Evolutionary conservation across 2,329 filamentous ascomycete species (phyloP), one percentile per base, ranked within the genome.

Genomic region (Apiospora marii): DNA sequence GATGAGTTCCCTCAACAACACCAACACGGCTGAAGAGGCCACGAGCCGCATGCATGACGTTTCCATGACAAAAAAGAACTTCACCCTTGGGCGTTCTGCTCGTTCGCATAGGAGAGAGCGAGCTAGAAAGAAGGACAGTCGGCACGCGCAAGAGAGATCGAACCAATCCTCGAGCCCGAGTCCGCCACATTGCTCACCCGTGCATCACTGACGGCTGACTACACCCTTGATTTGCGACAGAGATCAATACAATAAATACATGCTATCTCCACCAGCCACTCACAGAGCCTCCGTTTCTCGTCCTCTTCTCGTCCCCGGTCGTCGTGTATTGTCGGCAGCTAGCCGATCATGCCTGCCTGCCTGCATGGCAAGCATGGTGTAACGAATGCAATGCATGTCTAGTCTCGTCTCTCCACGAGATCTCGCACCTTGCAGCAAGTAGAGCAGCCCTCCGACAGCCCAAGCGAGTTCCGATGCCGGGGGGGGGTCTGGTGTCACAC

Each of bases 1-100:
- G 58, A 64, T 41, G 19, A 64, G 34, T 64, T 41, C 58, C 41
- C 58, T 41, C 58, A 64, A 64, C 58, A 64, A 64, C 19, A 64
- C 58, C 58, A 41, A 64, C 19, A 64, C 58, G 58, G 58, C 58
- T 64, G 34, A 8, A n/a, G 41, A 41, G 30, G 3, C 58, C 34
- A 64, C 4, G 58, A 64, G 19, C 58, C 30, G 34, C 34, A 14
- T 41, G 30, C 19, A 64, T 64, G 58, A 64, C 34, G 58, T 64
- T 64, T 22, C 58, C 12, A 64, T 64, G 58, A 64, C 58, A 64
- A 41, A 41, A 41, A 41, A 6, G 8, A 41, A n/a, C 8, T 41
- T 24, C 34, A n/a, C 6, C 30, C 16, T 22, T 19, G 19, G 19
- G 19, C 7, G 19, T 19, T 41, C n/a, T 10, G 34, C 34, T 34